Conservation (phyloP, 2,329 filamentous ascomycete genomes). For the Fusarium bactridioides region DNA sequence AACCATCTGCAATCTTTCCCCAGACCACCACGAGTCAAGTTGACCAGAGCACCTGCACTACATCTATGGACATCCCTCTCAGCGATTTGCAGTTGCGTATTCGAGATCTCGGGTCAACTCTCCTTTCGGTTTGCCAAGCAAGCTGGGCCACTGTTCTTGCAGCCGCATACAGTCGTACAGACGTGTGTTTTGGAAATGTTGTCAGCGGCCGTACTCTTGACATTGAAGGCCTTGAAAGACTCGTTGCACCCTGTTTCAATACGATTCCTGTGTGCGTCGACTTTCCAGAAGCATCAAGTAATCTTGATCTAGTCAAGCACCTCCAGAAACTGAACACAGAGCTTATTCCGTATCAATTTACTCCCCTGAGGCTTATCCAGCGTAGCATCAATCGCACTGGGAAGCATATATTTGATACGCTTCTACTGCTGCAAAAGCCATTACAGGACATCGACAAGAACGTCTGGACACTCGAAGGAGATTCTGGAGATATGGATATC, state of each 20-base stretch:
- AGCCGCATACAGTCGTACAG: constrained; percentile 61
- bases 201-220: constrained; percentile 77
- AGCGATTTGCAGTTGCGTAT: constrained; percentile 57
- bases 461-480: constrained; percentile 65
- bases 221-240: constrained; percentile 70
- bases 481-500: constrained; percentile 73
- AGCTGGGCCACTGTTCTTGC: constrained; percentile 74
- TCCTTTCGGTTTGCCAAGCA: constrained; percentile 74
- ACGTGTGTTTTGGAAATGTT: constrained; percentile 89
- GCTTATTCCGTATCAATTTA: constrained; percentile 74
- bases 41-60: constrained; percentile 42
- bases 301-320: constrained; percentile 64
- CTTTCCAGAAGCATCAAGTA: constrained; percentile 56
- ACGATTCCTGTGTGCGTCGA: constrained; percentile 77
- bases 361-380: constrained; percentile 77
- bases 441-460: constrained; percentile 61
- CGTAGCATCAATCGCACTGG: constrained; percentile 52
- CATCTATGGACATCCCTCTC: constrained; percentile 49
- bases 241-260: constrained; percentile 94
- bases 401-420: constrained; percentile 75
- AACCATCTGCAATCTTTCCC: constrained; percentile 42
- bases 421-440: constrained; percentile 79
- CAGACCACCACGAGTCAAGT: constrained; percentile 31
- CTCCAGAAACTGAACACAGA: constrained; percentile 70
- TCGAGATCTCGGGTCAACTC: constrained; percentile 63